Evolutionary conservation across 306 rosid genomes (phyloP).

Genomic region (peach (Prunus persica)): DNA sequence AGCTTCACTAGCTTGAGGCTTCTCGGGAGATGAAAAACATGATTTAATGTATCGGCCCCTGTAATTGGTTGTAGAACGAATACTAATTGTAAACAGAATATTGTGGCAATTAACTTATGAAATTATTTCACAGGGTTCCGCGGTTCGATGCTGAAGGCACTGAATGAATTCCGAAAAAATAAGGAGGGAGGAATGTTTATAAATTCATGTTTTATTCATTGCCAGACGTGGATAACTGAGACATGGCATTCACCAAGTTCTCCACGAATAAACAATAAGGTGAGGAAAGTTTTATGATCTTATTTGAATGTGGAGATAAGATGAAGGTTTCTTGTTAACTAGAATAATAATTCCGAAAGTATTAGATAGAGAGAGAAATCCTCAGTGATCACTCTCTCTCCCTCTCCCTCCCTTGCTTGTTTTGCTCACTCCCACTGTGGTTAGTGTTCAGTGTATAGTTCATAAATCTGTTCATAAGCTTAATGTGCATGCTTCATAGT

Average conservation of each 20-base stretch:
- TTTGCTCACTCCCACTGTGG: background rate
- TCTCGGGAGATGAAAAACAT: background rate
- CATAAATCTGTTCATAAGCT: background rate
- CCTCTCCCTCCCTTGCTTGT: slow-evolving; percentile 1
- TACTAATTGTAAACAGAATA: background rate
- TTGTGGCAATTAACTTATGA: slow-evolving; percentile 21
- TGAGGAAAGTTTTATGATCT: slow-evolving; percentile 10
- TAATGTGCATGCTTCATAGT: background rate
- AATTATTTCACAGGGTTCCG: slow-evolving; percentile 60
- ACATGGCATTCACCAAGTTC: slow-evolving; percentile 86
- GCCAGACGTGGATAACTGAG: slow-evolving; percentile 72
- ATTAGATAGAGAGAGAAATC: background rate
- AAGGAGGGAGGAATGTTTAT: slow-evolving; percentile 71
- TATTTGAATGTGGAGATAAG: background rate
- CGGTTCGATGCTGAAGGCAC: slow-evolving; percentile 59
- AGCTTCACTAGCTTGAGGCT: background rate
- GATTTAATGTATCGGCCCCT: background rate
- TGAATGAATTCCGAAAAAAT: slow-evolving; percentile 56
- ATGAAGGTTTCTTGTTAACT: background rate
- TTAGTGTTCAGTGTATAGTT: background rate
- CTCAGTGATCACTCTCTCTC: background rate
- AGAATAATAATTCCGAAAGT: background rate
- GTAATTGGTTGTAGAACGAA: background rate
- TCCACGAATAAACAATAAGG: slow-evolving; percentile 72
- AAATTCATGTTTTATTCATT: slow-evolving; percentile 84